Percentiles rank a stretch among this genome's conserved stretches.
Evolutionary conservation across 805 yeast genomes (phyloP).

Genomic region (Teunomyces aglyptinius): DNA sequence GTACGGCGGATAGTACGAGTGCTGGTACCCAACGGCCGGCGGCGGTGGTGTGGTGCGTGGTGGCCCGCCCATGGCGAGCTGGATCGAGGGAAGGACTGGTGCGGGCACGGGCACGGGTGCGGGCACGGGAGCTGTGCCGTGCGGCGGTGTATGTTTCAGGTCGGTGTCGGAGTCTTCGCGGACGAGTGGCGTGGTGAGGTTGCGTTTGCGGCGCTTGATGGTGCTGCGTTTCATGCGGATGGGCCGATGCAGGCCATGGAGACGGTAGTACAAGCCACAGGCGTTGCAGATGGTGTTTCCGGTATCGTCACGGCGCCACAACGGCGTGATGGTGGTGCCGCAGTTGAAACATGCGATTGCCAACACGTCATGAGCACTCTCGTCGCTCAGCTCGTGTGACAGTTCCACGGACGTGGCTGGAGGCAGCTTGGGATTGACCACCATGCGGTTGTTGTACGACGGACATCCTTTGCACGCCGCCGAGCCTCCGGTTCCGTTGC

Average conservation of each 20-base stretch:
- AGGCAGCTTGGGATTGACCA: slow-evolving; percentile 26
- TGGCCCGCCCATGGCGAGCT: not conserved
- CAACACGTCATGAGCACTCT: slow-evolving; percentile 38
- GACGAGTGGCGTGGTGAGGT: slow-evolving; percentile 7
- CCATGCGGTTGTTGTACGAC: slow-evolving; percentile 69
- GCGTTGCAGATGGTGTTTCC: slow-evolving; percentile 89
- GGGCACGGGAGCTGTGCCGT: not conserved
- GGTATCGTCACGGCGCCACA: slow-evolving; percentile 79
- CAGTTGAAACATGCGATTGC: slow-evolving; percentile 83
- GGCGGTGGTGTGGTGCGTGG: slow-evolving; percentile 8
- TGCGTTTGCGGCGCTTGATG: slow-evolving; percentile 71
- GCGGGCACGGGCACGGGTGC: not conserved
- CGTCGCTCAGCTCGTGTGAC: slow-evolving; percentile 3
- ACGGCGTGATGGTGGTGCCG: slow-evolving; percentile 79
- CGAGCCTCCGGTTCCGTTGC: slow-evolving; percentile 87
- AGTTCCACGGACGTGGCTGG: not conserved
- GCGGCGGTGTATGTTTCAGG: not conserved
- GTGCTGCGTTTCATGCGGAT: slow-evolving; percentile 68
- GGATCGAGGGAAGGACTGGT: slow-evolving; percentile 1
- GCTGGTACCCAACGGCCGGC: slow-evolving; percentile 4
- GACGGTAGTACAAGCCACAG: slow-evolving; percentile 73
- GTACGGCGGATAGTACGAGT: slow-evolving; percentile 32
- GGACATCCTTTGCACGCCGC: slow-evolving; percentile 82
- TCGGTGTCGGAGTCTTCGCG: slow-evolving; percentile 1
- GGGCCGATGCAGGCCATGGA: slow-evolving; percentile 78